Evolutionary conservation across 1,284 basidiomycete genomes (phyloP), one percentile per base, ranked within the genome.

Genomic region (Papiliotrema flavescens): DNA sequence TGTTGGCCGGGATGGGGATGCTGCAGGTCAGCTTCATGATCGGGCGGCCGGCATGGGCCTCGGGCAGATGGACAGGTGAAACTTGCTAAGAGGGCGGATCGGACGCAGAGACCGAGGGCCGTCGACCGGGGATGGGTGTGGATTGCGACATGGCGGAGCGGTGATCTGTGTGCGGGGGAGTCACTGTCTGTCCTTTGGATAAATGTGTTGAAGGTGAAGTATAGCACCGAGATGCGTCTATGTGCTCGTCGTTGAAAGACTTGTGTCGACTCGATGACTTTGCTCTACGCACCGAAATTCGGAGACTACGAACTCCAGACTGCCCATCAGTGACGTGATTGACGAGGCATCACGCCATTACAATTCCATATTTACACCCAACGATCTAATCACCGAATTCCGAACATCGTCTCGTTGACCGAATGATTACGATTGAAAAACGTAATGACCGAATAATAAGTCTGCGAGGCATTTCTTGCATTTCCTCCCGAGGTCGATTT

Each of bases 1-100:
- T 71, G 67, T 77, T 76, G 51, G 67, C 55, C 23, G 75, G 75
- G 54, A 77, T 77, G 26, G 75, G 73, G 43, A 77, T 76, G 57
- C 75, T 77, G 54, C 19, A 44, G 39, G 53, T 32, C 17, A 45
- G n/a, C 20, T 20, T 14, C 3, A 45, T 28, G 34, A 34, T 28
- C 19, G 22, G n/a, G 40, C 14, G 7, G 32, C 13, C 17, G 20
- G 41, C 7, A 3, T 47, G 28, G 19, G 3, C 6, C 19, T 35
- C 3, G 20, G 9, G 23, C 17, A 9, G 23, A n/a, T 35, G 28
- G 22, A n/a, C 35, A 45, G 19, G 43, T 24, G 15, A 28, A 19
- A 24, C 73, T 65, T 51, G 75, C 75, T 58, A 67, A 35, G 44
- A 62, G 19, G 68, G 69, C 1, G 71, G 71, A 52, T 66, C 63